A percentile compares a stretch with the other conserved stretches of the same genome.
Evolutionary conservation across 2,329 filamentous ascomycete species (phyloP).

Genomic region (Scedosporium minutisporum): DNA sequence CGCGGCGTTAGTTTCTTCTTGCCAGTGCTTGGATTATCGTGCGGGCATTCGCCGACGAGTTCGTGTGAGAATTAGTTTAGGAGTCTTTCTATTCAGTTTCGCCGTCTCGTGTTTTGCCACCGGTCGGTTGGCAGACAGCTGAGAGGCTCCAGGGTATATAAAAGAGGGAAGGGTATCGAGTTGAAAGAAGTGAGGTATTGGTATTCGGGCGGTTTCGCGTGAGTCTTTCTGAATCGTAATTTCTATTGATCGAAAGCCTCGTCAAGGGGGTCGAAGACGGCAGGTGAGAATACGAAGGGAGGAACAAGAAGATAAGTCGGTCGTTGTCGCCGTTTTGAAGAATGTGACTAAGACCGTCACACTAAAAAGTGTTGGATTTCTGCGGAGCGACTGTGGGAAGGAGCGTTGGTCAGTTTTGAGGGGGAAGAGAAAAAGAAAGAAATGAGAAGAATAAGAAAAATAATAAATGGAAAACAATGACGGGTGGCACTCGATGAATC

Average conservation of each 20-base stretch:
- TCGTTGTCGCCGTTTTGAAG: slow-evolving; percentile 41
- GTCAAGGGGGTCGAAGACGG: slow-evolving; percentile 4
- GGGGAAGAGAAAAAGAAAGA: neutral
- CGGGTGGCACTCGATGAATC: neutral
- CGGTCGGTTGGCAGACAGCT: neutral
- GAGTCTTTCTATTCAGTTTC: slow-evolving; percentile 15
- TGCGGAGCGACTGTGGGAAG: neutral
- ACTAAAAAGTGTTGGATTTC: neutral
- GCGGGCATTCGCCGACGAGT: neutral
- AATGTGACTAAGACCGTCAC: slow-evolving; percentile 14
- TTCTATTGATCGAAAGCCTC: neutral
- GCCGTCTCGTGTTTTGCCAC: slow-evolving; percentile 13
- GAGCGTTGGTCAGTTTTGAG: neutral
- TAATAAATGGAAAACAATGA: neutral
- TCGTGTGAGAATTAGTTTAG: slow-evolving; percentile 7
- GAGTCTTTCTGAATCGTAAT: no score
- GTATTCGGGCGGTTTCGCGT: no score
- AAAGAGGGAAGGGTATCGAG: neutral
- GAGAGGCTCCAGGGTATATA: neutral
- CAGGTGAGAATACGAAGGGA: slow-evolving; percentile 23
- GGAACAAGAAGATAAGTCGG: slow-evolving; percentile 31
- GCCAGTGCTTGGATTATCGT: neutral
- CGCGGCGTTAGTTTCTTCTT: slow-evolving; percentile 11
- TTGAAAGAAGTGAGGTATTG: neutral
- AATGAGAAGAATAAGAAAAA: neutral